phyloP scores from a whole-genome alignment of 2,329 filamentous ascomycete species.

The Fusarium sp. region DNA sequence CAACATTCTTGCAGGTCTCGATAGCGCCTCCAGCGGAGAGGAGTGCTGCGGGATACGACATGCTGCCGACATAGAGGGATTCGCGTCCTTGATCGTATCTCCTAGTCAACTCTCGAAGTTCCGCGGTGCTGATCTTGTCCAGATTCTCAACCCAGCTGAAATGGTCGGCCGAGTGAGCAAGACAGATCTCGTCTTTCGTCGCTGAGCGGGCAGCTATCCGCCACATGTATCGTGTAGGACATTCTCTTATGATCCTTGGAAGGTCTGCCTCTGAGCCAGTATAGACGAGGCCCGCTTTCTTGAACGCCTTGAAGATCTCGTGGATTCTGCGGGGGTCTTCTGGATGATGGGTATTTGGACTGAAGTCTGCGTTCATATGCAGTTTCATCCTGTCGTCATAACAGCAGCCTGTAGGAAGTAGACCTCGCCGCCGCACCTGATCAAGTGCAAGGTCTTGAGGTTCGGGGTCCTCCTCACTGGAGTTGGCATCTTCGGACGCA shows the following conservation, averaged over 20 bases:
- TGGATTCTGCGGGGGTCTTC: constrained; percentile 95
- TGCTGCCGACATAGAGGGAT: constrained; percentile 85
- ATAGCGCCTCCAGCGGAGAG: constrained; percentile 94
- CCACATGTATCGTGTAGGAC: constrained; percentile 74
- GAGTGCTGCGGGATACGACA: constrained; percentile 84
- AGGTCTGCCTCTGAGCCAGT: constrained; percentile 68
- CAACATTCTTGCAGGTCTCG: constrained; percentile 93
- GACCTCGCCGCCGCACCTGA: constrained; percentile 57
- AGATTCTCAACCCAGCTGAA: constrained; percentile 79
- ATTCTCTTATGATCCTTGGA: constrained; percentile 61
- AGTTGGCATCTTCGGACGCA: constrained; percentile 50
- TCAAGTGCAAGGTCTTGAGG: constrained; percentile 53
- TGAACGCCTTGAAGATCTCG: constrained; percentile 91
- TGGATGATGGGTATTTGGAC: constrained; percentile 83
- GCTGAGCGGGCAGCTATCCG: constrained; percentile 85
- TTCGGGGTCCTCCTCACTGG: constrained; percentile 51
- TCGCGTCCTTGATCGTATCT: constrained; percentile 73
- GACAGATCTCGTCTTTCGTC: constrained; percentile 81
- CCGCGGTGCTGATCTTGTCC: constrained; percentile 65
- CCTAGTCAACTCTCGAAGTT: constrained; percentile 76
- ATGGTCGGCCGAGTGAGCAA: constrained; percentile 83
- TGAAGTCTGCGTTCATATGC: constrained; percentile 86
- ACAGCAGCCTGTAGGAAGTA: constrained; percentile 80
- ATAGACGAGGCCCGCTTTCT: constrained; percentile 81
- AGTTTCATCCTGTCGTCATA: constrained; percentile 98